Conservation (phyloP, 768 basidiomycete species). For the Pleurotus cornucopiae region DNA sequence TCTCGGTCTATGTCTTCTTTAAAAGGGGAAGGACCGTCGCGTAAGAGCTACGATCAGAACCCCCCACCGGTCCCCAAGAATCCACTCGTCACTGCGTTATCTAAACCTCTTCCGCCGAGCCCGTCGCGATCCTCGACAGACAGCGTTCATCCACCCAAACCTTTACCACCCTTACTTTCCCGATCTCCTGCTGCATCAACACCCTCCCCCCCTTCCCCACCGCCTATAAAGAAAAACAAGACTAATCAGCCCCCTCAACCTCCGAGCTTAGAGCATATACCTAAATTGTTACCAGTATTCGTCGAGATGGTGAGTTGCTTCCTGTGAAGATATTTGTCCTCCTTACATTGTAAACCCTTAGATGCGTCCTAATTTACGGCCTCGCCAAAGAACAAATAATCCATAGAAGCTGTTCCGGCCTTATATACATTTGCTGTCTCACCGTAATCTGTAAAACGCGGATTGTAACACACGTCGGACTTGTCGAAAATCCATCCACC, state of each 20-base stretch:
- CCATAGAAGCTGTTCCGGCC: not conserved
- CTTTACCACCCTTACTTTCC: too few species aligned
- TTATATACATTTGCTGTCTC: too few species aligned
- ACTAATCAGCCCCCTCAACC: conserved; percentile 46
- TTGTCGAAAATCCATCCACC: too few species aligned
- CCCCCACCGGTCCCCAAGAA: conserved; percentile 34
- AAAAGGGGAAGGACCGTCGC: conserved; percentile 17
- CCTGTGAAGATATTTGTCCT: not conserved
- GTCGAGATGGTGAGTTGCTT: conserved; percentile 74
- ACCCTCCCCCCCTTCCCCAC: conserved; percentile 13
- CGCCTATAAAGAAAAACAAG: conserved; percentile 38
- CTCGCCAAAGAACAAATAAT: conserved; percentile 17
- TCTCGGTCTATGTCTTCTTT: conserved; percentile 41
- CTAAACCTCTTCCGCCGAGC: conserved; percentile 41
- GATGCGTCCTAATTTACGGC: conserved; percentile 41
- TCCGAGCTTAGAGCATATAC: conserved; percentile 75
- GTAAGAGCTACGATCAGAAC: conserved; percentile 23
- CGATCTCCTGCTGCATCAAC: not conserved
- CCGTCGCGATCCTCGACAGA: conserved; percentile 20
- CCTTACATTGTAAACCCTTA: conserved; percentile 11
- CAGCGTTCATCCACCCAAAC: not conserved
- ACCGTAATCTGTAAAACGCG: too few species aligned
- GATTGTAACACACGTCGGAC: too few species aligned
- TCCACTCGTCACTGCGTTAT: conserved; percentile 20
- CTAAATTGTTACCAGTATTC: conserved; percentile 84